These are phyloP conservation scores for Calonectria hawksworthii DNA, from an alignment of 2,329 filamentous ascomycete genomes.

Conservation along the genomic window DNA sequence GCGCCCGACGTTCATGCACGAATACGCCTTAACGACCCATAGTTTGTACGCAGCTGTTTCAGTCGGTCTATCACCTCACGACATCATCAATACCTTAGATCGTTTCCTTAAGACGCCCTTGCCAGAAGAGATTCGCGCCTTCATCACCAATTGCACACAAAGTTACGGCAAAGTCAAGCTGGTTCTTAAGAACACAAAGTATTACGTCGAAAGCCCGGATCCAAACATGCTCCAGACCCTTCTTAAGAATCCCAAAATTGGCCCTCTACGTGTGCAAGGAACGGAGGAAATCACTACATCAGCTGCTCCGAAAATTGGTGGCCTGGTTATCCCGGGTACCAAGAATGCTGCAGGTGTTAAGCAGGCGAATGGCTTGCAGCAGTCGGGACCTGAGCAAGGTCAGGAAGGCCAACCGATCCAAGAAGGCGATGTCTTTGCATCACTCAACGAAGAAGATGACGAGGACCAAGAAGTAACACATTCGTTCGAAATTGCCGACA, in stretches of 20 bases:
- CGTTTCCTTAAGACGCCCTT: conserved; percentile 90
- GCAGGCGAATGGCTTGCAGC: conserved; percentile 69
- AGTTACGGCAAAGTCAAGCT: conserved; percentile 97
- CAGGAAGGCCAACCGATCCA: conserved; percentile 66
- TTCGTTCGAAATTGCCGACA: conserved; percentile 90
- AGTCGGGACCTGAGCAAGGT: conserved; percentile 50
- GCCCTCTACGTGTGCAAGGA: conserved; percentile 81
- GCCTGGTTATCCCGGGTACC: conserved; percentile 92
- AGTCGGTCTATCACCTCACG: conserved; percentile 88
- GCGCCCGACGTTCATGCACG: conserved; percentile 90
- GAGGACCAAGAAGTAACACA: conserved; percentile 91
- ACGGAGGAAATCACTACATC: conserved; percentile 81
- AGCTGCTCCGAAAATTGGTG: conserved; percentile 87
- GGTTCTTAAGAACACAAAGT: conserved; percentile 93
- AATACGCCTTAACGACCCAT: conserved; percentile 92
- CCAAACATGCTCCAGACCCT: conserved; percentile 87
- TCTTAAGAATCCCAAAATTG: conserved; percentile 87
- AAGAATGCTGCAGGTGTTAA: conserved; percentile 91
- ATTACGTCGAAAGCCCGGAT: conserved; percentile 94
- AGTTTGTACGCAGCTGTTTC: conserved; percentile 96
- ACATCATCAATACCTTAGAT: conserved; percentile 92
- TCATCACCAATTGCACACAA: conserved; percentile 84
- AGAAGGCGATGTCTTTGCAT: conserved; percentile 78
- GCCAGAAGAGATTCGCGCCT: conserved; percentile 83
- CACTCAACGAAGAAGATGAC: conserved; percentile 86